A percentile compares a stretch with the other conserved stretches of the same genome.
phyloP scores from a whole-genome alignment of 2,329 filamentous ascomycete species.

The Stagonosporopsis chrysanthemi region DNA sequence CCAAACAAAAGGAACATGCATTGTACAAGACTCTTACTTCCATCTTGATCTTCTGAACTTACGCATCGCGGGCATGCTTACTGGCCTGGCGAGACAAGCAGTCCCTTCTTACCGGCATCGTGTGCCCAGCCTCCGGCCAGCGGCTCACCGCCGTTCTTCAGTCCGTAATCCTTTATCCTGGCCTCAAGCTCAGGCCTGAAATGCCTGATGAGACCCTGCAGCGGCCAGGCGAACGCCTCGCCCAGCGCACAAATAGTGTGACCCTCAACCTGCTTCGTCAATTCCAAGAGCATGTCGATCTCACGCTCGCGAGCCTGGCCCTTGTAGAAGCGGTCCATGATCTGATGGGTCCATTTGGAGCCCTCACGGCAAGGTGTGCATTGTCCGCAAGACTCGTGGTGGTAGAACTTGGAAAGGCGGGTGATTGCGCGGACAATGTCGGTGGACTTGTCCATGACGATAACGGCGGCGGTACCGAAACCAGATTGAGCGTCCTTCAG shows the following conservation, averaged over 20 bases:
- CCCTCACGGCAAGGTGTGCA: conserved; percentile 99
- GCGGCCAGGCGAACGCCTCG: conserved; percentile 97
- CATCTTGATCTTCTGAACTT: conserved; percentile 11
- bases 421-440: conserved; percentile 95
- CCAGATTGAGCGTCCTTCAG: conserved; percentile 98
- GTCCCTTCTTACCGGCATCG: conserved; percentile 76
- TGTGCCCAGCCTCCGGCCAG: conserved; percentile 89
- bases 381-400: conserved; percentile 97
- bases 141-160: conserved; percentile 74
- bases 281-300: conserved; percentile 99
- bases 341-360: conserved; percentile 98
- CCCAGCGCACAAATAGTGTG: conserved; percentile 98
- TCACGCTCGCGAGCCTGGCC: conserved; percentile 87
- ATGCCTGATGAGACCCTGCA: conserved; percentile 97
- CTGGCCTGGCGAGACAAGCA: conserved; percentile 88
- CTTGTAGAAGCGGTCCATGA: conserved; percentile 95
- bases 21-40: conserved; percentile 35
- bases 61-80: conserved; percentile 48
- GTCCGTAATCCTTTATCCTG: conserved; percentile 81
- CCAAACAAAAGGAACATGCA: conserved; percentile 41
- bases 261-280: conserved; percentile 99
- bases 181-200: conserved; percentile 96
- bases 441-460: conserved; percentile 98
- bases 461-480: conserved; percentile 95
- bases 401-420: conserved; percentile 94